Conservation (phyloP, 352 stramenopile genomes). For the Thalassiosira mediterranea region DNA sequence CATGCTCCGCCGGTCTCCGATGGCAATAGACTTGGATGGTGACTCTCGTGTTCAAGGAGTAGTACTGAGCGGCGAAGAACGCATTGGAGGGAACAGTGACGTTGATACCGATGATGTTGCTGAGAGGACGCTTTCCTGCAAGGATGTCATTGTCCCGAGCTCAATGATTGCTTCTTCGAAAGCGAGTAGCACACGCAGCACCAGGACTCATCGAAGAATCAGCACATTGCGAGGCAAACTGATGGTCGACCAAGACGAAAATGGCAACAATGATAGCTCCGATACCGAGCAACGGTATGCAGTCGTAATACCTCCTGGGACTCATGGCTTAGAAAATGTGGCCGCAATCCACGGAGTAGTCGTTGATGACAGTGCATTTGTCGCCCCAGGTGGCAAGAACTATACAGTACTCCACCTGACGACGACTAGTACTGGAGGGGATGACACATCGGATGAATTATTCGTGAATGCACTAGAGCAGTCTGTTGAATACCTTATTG, state of each 20-base stretch:
- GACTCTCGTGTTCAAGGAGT: conserved; percentile 19
- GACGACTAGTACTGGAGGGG: conserved; percentile 42
- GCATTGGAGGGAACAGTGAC: conserved; percentile 26
- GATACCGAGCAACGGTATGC: conserved; percentile 62
- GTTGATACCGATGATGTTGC: conserved; percentile 36
- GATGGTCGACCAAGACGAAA: conserved; percentile 27
- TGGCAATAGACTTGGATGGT: conserved; percentile 36
- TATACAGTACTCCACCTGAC: conserved; percentile 75
- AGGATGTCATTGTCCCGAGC: conserved; percentile 65
- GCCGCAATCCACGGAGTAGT: conserved; percentile 67
- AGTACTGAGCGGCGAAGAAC: conserved; percentile 29
- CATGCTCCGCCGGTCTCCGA: conserved; percentile 59
- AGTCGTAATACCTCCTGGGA: conserved; percentile 68
- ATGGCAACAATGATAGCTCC: conserved; percentile 21
- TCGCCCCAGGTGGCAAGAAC: conserved; percentile 50
- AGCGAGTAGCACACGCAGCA: conserved; percentile 1
- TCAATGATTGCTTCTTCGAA: conserved; percentile 26
- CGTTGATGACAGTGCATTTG: conserved; percentile 63
- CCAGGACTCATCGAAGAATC: conserved; percentile 53
- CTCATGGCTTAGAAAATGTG: conserved; percentile 43
- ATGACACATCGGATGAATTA: conserved; percentile 18
- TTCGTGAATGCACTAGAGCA: conserved; percentile 34
- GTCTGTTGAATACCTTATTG: conserved; percentile 44
- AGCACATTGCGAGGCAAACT: conserved; percentile 64
- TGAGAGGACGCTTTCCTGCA: conserved; percentile 54